Evolutionary conservation across 139 green algal genomes (phyloP), one percentile per base, ranked within the genome.

Genomic region (Chlamydomonas applanata): DNA sequence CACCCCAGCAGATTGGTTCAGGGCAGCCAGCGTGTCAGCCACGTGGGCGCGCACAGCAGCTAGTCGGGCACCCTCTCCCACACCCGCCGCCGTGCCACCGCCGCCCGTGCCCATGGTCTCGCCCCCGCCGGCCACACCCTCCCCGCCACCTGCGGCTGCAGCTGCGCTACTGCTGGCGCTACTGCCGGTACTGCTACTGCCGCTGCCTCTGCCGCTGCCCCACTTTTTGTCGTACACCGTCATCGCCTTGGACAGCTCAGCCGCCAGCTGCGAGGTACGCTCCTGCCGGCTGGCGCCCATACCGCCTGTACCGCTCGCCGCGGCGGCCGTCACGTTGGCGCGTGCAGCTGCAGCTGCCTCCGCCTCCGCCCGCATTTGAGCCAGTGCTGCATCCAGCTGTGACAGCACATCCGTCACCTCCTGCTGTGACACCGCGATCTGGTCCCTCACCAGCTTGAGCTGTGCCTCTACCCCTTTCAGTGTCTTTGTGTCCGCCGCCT

Each of bases 401-500:
- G 35, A 27, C 40, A 49, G 40, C 40, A 49, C 40, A 49, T 49
- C 40, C 11, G 40, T 11, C 40, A 49, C 40, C 11, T 49, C 40
- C 7, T 11, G 40, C 40, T 49, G 40, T 49, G 40, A 49, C 40
- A 19, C 7, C 11, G 40, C 11, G 40, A 49, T 11, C 40, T 49
- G 40, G 40, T 49, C 40, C 7, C 40, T 7, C 40, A 49, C 40
- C 40, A 49, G 40, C 40, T 49, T 49, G 7, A 49, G 40, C 40
- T 49, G 40, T 7, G 11, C 7, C 40, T 49, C 40, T 7, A 83
- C 66, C 3, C 57, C 64, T 25, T 64, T 74, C 14, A 84, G 71
- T 19, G 71, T 72, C 60, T 80, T 80, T 44, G 24, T 75, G 56
- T 80, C 75, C 1, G 75, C n/a, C 3, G n/a, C 56, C 24, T 75